Base-by-base conservation (phyloP, 2,329 filamentous ascomycete genomes). In the Onygenales sp. region DNA sequence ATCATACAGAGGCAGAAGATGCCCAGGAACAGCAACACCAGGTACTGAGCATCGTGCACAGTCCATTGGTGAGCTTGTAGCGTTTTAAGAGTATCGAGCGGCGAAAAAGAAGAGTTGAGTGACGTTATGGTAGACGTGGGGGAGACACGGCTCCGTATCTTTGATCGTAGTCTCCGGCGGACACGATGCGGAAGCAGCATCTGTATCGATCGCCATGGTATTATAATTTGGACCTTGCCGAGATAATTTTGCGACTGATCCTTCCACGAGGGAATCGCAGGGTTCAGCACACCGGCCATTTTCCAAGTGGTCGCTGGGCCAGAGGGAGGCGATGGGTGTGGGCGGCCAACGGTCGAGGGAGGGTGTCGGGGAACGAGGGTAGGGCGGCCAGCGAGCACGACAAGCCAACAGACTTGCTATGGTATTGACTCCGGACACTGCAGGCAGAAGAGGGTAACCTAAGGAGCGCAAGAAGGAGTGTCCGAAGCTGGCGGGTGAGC, bases 1-100 rank as follows among this genome's bases (percentile, higher is more conserved):
- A 92, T 89, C 58, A 96, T 83, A 63, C 80, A 86, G 57, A 96
- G 78, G 51, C 86, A 89, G 74, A 95, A 95, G 61, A 95, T 82
- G 61, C 83, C 83, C 49, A 95, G 71, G 52, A 85, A 79, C 55
- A 84, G 80, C 32, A 95, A 73, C 54, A 92, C 75, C 50, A 89
- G 69, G 69, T 96, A 94, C 72, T 96, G 91, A 42, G 87, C 79
- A 70, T 97, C 92, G 67, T 90, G 87, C 50, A 85, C 75, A 50
- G 81, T 85, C 88, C 89, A 96, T 59, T 82, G 82, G 67, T 93
- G 89, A 56, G 80, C 80, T 62, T 86, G 85, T 58, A 96, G 76
- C 39, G 85, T 81, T 56, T 82, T 81, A 57, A 96, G 71, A 10
- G 89, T 90, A 65, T 94, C 86, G 63, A 80, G 76, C 5, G 89